Evolutionary conservation across 2,329 filamentous ascomycete species (phyloP).

Genomic region (Penicillium sp.): DNA sequence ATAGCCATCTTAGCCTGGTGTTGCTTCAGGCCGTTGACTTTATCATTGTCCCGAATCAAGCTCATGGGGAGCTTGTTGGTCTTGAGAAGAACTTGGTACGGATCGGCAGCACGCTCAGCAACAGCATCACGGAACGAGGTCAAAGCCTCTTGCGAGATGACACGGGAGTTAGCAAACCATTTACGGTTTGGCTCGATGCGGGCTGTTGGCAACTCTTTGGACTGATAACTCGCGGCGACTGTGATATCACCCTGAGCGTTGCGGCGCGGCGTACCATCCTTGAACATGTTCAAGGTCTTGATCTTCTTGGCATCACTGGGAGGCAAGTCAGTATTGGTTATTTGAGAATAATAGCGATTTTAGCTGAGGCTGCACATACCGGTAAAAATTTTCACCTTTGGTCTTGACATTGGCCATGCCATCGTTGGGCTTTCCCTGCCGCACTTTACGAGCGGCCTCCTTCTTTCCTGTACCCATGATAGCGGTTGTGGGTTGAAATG

Average conservation of each 20-base stretch:
- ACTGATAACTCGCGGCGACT: slow-evolving; percentile 81
- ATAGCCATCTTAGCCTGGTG: slow-evolving; percentile 93
- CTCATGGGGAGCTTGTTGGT: slow-evolving; percentile 97
- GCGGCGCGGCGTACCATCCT: slow-evolving; percentile 77
- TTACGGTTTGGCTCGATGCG: slow-evolving; percentile 94
- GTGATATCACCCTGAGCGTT: slow-evolving; percentile 83
- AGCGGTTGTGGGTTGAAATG: slow-evolving; percentile 23
- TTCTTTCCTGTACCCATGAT: slow-evolving; percentile 90
- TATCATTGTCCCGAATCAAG: slow-evolving; percentile 76
- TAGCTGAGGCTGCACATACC: slow-evolving; percentile 50
- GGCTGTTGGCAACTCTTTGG: slow-evolving; percentile 74
- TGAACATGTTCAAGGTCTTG: slow-evolving; percentile 85
- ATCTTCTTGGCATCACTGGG: slow-evolving; percentile 74
- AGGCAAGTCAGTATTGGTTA: slow-evolving; percentile 13
- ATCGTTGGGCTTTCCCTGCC: slow-evolving; percentile 81
- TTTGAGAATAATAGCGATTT: neutral
- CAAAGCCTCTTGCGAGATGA: slow-evolving; percentile 85
- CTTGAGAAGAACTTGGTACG: slow-evolving; percentile 92
- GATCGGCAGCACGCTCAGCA: slow-evolving; percentile 83
- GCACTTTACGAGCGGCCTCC: slow-evolving; percentile 76
- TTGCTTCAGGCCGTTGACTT: slow-evolving; percentile 81
- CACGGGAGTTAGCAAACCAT: slow-evolving; percentile 95
- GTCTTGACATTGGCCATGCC: slow-evolving; percentile 87
- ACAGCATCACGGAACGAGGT: slow-evolving; percentile 87
- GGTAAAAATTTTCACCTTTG: slow-evolving; percentile 99